phyloP scores from a whole-genome alignment of 176 grass and related monocot species.

The Calamus simplicifolius region DNA sequence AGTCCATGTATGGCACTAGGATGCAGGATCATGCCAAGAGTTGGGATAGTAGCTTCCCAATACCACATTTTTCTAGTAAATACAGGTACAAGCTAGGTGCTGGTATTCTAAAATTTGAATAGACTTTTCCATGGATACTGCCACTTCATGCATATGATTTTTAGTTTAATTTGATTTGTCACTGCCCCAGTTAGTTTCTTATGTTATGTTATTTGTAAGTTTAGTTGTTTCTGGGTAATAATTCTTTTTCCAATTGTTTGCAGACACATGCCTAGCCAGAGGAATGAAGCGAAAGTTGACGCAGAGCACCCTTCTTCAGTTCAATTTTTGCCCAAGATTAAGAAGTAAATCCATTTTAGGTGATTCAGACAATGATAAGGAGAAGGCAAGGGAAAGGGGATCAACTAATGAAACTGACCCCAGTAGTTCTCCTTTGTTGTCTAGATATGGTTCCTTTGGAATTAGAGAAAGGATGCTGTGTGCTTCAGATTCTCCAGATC shows the following conservation, averaged over 20 bases:
- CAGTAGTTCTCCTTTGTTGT: constrained; percentile 4
- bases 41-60: no score
- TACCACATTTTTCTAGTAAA: no score
- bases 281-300: constrained; percentile 63
- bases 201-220: no score
- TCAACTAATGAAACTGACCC: constrained; percentile 1
- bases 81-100: no score
- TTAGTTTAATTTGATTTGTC: no score
- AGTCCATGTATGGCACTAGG: no score
- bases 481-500: constrained; percentile 17
- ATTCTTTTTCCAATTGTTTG: not conserved
- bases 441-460: not conserved
- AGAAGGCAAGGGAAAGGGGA: constrained; percentile 7
- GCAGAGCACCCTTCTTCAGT: constrained; percentile 82
- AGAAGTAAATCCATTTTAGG: constrained; percentile 1
- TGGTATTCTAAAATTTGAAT: no score
- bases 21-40: no score
- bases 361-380: constrained; percentile 2
- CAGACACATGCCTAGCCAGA: constrained; percentile 74
- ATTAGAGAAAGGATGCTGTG: constrained; percentile 13
- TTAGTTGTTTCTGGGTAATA: not conserved
- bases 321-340: constrained; percentile 44
- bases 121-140: no score
- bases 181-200: no score
- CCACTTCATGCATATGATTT: no score